Base-by-base conservation (phyloP, 1,284 basidiomycete genomes). In the Nidula niveotomentosa region DNA sequence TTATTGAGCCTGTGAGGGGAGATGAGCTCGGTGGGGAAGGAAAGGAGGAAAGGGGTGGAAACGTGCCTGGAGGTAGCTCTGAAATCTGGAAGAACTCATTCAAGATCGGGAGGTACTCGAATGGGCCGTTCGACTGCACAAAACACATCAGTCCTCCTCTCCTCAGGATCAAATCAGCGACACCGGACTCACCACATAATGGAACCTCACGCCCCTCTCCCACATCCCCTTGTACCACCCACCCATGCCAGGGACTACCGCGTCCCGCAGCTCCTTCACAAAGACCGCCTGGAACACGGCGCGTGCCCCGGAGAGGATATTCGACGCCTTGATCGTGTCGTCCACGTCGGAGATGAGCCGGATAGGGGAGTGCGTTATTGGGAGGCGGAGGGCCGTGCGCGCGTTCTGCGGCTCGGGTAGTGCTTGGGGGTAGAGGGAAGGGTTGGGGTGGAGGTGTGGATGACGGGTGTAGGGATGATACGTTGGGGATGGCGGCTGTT, bases 311-410 rank as follows among this genome's bases (percentile, higher is more conserved):
- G 76, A 74, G 2, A 88, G 65, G n/a, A 96, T 80, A 52, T 86
- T 84, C 0, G 90, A 86, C 49, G 83, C 69, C 67, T 96, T 98
- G 58, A 97, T 81, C 0, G 96, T 98, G 69, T 98, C 96, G 68
- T 98, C 96, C 46, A 98, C 90, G 65, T 98, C 96, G 0, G 93
- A 96, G 36, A 98, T 88, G 53, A 97, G 80, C 7, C 92, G 84
- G 10, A 94, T 68, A 0, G 79, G 78, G 1, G 79, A 77, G 62
- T 84, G 71, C 0, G 84, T 81, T 10, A 88, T 73, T 0, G 85
- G 75, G 1, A 87, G 69, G 0, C 71, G 67, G 2, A 75, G 61
- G 1, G 71, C 65, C 6, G 75, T 70, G 3, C 30, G 30, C 30
- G 30, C 30, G 30, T 30, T 2, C 30, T 30, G 30, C 30, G 73